Evolutionary conservation across 2,329 filamentous ascomycete species (phyloP).

Genomic region (Parastagonospora nodorum): DNA sequence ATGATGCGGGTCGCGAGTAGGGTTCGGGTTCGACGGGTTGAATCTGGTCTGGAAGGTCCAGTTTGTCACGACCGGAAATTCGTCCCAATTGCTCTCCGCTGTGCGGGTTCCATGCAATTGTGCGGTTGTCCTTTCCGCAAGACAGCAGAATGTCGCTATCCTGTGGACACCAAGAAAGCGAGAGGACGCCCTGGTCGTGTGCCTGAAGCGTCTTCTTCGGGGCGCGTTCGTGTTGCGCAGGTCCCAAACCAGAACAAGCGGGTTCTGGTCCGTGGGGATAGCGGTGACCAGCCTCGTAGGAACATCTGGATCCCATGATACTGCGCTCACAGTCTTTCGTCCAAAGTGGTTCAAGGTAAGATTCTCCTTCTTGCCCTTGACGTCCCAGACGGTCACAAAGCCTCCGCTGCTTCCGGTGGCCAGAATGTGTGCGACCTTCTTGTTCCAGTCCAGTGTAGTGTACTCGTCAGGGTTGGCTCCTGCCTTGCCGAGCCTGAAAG

Average conservation of each 20-base stretch:
- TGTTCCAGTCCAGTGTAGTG: conserved; percentile 97
- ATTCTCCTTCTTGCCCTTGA: conserved; percentile 97
- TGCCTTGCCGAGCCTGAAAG: conserved; percentile 85
- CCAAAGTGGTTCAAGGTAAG: conserved; percentile 88
- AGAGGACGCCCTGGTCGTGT: conserved; percentile 93
- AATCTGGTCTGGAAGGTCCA: conserved; percentile 97
- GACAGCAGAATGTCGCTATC: conserved; percentile 89
- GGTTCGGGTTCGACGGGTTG: conserved; percentile 88
- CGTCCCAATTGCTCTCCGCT: conserved; percentile 85
- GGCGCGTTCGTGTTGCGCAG: conserved; percentile 94
- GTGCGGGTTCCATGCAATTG: conserved; percentile 94
- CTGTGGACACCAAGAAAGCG: conserved; percentile 92
- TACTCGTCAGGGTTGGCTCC: conserved; percentile 92
- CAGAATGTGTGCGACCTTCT: conserved; percentile 94
- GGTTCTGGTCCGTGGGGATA: conserved; percentile 84
- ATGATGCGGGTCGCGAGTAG: conserved; percentile 91
- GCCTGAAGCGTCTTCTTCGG: conserved; percentile 86
- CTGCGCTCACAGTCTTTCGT: conserved; percentile 90
- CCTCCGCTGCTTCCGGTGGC: conserved; percentile 92
- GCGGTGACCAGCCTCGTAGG: conserved; percentile 92
- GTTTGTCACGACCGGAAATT: conserved; percentile 97
- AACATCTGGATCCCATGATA: conserved; percentile 95
- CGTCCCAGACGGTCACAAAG: conserved; percentile 97
- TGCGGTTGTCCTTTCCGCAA: conserved; percentile 95
- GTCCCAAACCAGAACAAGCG: conserved; percentile 92